A percentile compares a stretch with the other conserved stretches of the same genome.
Conservation (phyloP, 192 early-diverging fungal genomes). For the Rhizophagus prolifer region DNA sequence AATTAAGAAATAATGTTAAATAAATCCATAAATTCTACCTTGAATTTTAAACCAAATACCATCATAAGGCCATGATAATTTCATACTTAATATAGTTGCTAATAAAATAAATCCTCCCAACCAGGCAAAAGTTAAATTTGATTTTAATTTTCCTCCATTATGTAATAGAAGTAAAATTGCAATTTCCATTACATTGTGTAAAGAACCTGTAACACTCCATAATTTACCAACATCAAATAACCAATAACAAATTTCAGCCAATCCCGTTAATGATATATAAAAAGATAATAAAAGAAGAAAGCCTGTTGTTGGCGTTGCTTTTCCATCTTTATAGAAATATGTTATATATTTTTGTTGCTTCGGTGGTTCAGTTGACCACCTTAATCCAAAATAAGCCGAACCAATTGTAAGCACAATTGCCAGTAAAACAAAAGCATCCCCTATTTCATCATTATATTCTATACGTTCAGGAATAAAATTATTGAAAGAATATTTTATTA, state of each 20-base stretch:
- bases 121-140: slow-evolving; percentile 33
- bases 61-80: slow-evolving; percentile 39
- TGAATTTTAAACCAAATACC: slow-evolving; percentile 44
- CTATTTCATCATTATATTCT: background rate
- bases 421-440: background rate
- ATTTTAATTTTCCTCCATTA: slow-evolving; percentile 35
- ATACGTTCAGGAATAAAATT: background rate
- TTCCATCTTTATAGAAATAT: slow-evolving; percentile 13
- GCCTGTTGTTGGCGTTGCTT: slow-evolving; percentile 22
- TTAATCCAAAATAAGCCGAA: background rate
- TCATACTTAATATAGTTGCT: slow-evolving; percentile 33
- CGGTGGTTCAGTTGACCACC: background rate
- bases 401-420: background rate
- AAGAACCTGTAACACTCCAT: slow-evolving; percentile 33
- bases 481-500: background rate
- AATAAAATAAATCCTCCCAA: slow-evolving; percentile 35
- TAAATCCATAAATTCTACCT: slow-evolving; percentile 26
- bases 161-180: slow-evolving; percentile 40
- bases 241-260: slow-evolving; percentile 33
- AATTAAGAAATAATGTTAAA: background rate
- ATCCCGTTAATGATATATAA: slow-evolving; percentile 37
- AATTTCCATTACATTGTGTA: slow-evolving; percentile 47
- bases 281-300: slow-evolving; percentile 34
- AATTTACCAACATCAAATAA: slow-evolving; percentile 45
- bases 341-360: background rate